phyloP scores from a whole-genome alignment of 176 grass and related monocot genomes.

The Saccharum officinarum region DNA sequence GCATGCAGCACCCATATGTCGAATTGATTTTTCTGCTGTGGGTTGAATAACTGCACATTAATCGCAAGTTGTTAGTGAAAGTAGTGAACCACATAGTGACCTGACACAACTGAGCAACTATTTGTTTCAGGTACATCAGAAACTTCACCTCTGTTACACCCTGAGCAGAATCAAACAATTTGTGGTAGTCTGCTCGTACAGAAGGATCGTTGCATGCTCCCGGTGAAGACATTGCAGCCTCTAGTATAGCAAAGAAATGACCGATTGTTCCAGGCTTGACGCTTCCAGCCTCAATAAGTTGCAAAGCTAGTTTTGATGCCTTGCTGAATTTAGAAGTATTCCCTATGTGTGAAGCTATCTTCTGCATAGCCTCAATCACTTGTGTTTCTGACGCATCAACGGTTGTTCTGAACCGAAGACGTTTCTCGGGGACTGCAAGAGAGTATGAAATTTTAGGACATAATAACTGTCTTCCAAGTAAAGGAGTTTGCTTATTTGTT shows the following conservation, averaged over 20 bases:
- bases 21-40: conserved; percentile 79
- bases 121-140: not conserved
- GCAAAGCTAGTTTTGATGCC: conserved; percentile 85
- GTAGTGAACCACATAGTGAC: not conserved
- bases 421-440: conserved; percentile 58
- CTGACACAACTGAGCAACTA: conserved; percentile 13
- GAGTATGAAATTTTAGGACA: not conserved
- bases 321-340: conserved; percentile 91
- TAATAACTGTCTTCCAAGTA: not conserved
- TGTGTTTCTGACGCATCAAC: conserved; percentile 84
- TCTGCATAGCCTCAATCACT: conserved; percentile 90
- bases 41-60: conserved; percentile 60
- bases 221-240: conserved; percentile 78
- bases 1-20: conserved; percentile 73
- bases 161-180: conserved; percentile 63
- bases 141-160: conserved; percentile 67
- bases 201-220: conserved; percentile 66
- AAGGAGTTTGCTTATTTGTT: not conserved
- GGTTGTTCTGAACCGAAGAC: conserved; percentile 82
- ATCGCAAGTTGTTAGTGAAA: conserved; percentile 20
- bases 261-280: conserved; percentile 70
- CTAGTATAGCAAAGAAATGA: conserved; percentile 74
- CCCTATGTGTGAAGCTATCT: conserved; percentile 87
- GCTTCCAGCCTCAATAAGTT: conserved; percentile 83
- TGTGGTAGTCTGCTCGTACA: conserved; percentile 62